Evolutionary conservation across 768 basidiomycete species (phyloP).

Genomic region (Leccinum ochraceum): DNA sequence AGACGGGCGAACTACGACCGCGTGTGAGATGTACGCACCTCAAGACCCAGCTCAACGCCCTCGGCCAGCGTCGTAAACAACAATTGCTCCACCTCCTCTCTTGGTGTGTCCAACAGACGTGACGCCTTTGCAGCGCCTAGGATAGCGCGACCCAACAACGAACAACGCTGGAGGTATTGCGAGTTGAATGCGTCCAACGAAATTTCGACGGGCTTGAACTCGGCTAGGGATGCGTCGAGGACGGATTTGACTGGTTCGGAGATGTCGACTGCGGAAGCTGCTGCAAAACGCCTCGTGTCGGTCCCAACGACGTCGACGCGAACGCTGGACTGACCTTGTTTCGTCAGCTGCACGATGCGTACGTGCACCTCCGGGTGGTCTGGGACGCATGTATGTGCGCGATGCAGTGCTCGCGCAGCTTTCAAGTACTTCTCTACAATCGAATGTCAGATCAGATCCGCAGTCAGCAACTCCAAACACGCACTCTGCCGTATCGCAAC

Average conservation of each 20-base stretch:
- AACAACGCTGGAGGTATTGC: constrained; percentile 70
- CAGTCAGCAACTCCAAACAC: not conserved
- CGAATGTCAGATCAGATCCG: not conserved
- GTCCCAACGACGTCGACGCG: not conserved
- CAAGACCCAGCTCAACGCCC: constrained; percentile 44
- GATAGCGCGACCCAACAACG: constrained; percentile 50
- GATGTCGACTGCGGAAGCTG: constrained; percentile 43
- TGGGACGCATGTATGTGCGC: constrained; percentile 52
- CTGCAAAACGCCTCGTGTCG: constrained; percentile 32
- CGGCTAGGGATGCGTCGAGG: constrained; percentile 46
- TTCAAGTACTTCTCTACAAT: constrained; percentile 75
- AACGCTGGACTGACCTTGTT: constrained; percentile 42
- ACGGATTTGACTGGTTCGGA: constrained; percentile 50
- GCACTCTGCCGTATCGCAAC: constrained; percentile 83
- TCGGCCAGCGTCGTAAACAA: constrained; percentile 51
- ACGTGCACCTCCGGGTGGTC: constrained; percentile 70
- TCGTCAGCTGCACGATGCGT: constrained; percentile 65
- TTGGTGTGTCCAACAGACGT: constrained; percentile 45
- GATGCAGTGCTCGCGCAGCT: constrained; percentile 66
- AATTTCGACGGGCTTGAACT: constrained; percentile 56
- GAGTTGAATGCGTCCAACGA: constrained; percentile 70
- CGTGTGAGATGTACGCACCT: constrained; percentile 31
- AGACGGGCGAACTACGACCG: not conserved
- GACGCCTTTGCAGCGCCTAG: constrained; percentile 66
- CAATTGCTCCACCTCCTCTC: constrained; percentile 60